Evolutionary conservation across 2,329 filamentous ascomycete species (phyloP).

Genomic region (Thielaviopsis euricoi): DNA sequence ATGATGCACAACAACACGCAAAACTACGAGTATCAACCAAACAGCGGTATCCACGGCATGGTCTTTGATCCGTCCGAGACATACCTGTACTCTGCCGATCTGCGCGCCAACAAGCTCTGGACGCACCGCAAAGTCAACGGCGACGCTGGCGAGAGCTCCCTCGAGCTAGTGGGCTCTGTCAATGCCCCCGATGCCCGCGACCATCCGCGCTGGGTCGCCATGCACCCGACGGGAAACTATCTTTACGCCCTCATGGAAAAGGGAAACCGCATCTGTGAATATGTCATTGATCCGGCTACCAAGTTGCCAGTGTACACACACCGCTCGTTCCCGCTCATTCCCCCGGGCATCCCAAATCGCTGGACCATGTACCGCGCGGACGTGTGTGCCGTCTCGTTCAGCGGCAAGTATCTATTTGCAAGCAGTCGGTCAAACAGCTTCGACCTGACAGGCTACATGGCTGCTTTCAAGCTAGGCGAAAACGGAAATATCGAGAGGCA

Average conservation of each 20-base stretch:
- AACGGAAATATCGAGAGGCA: slow-evolving; percentile 60
- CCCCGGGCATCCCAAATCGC: slow-evolving; percentile 43
- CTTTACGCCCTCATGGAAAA: slow-evolving; percentile 81
- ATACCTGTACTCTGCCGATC: slow-evolving; percentile 65
- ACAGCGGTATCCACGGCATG: slow-evolving; percentile 67
- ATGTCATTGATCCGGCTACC: slow-evolving; percentile 58
- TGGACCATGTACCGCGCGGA: slow-evolving; percentile 64
- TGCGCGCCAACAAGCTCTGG: slow-evolving; percentile 69
- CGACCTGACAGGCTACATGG: slow-evolving; percentile 64
- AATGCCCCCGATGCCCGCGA: slow-evolving; percentile 55
- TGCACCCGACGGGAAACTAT: slow-evolving; percentile 62
- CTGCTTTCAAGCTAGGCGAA: slow-evolving; percentile 56
- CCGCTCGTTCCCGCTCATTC: slow-evolving; percentile 62
- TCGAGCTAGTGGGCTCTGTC: slow-evolving; percentile 55
- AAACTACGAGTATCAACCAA: slow-evolving; percentile 53
- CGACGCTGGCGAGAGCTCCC: slow-evolving; percentile 31
- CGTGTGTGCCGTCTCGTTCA: slow-evolving; percentile 57
- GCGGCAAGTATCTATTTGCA: slow-evolving; percentile 63
- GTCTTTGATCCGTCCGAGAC: slow-evolving; percentile 59
- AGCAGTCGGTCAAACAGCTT: slow-evolving; percentile 66
- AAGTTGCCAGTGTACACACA: slow-evolving; percentile 66
- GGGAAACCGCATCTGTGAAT: slow-evolving; percentile 71
- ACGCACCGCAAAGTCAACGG: slow-evolving; percentile 49
- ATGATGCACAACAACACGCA: slow-evolving; percentile 49
- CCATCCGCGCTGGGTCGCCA: slow-evolving; percentile 77